Conservation (phyloP, 192 early-diverging fungal species). For the Backusella liffmaniae region DNA sequence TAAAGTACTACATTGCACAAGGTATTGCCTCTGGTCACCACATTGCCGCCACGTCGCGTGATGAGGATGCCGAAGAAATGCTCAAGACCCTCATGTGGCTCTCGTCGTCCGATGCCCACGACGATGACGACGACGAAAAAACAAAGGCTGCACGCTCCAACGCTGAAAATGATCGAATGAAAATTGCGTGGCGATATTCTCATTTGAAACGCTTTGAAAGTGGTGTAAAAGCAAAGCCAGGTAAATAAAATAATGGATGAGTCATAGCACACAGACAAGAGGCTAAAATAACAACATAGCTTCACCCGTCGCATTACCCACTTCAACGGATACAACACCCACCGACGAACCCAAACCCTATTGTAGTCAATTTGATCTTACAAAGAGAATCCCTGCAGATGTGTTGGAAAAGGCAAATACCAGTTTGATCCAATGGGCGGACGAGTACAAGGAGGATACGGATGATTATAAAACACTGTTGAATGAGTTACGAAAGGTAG, state of each 20-base stretch:
- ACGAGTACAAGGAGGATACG: slow-evolving; percentile 15
- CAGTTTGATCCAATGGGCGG: slow-evolving; percentile 41
- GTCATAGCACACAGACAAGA: neutral
- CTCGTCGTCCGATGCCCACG: slow-evolving; percentile 45
- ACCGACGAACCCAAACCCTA: slow-evolving; percentile 50
- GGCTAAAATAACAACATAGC: neutral
- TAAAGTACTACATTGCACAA: slow-evolving; percentile 86
- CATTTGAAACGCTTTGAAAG: slow-evolving; percentile 68
- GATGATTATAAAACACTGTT: slow-evolving; percentile 44
- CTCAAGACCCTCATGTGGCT: slow-evolving; percentile 61
- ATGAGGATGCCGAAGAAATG: slow-evolving; percentile 61
- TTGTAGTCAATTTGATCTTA: slow-evolving; percentile 85
- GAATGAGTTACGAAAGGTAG: slow-evolving; percentile 52
- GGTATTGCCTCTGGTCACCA: slow-evolving; percentile 76
- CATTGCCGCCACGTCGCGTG: slow-evolving; percentile 66
- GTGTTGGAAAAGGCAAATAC: slow-evolving; percentile 55
- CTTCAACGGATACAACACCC: neutral
- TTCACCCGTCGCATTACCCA: neutral
- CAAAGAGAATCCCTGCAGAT: slow-evolving; percentile 64
- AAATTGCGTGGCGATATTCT: slow-evolving; percentile 96
- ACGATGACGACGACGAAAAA: slow-evolving; percentile 46
- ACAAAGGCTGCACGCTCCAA: slow-evolving; percentile 29
- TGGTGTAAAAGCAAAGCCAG: slow-evolving; percentile 39
- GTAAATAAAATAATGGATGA: slow-evolving; percentile 20
- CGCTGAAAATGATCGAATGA: slow-evolving; percentile 63